phyloP scores from a whole-genome alignment of 495 filamentous ascomycete genomes.

The Penicillium macrosclerotiorum region DNA sequence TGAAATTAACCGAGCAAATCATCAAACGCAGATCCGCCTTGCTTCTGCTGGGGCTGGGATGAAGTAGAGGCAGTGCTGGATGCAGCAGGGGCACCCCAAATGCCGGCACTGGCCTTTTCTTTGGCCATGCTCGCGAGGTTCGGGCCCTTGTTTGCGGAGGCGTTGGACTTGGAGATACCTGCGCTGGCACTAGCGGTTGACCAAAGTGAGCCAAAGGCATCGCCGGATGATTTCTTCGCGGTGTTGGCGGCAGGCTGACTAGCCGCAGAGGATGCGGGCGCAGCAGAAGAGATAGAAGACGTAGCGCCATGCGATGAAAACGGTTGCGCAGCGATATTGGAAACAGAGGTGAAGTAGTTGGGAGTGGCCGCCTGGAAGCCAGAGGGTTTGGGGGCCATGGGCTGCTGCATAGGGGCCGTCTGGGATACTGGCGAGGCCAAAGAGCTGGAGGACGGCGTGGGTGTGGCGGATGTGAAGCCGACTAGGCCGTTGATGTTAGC shows the following conservation, averaged over 20 bases:
- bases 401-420: slow-evolving; percentile 45
- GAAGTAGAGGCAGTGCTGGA: slow-evolving; percentile 29
- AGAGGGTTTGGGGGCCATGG: slow-evolving; percentile 47
- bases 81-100: slow-evolving; percentile 75
- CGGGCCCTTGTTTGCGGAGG: slow-evolving; percentile 62
- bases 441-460: slow-evolving; percentile 51
- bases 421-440: slow-evolving; percentile 51
- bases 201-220: slow-evolving; percentile 89
- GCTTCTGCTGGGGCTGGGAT: slow-evolving; percentile 27
- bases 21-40: slow-evolving; percentile 54
- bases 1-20: slow-evolving; percentile 62
- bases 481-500: slow-evolving; percentile 77
- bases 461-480: slow-evolving; percentile 77
- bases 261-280: slow-evolving; percentile 31
- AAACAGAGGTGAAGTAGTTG: slow-evolving; percentile 92
- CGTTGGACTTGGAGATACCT: slow-evolving; percentile 73
- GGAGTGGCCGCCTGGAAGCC: slow-evolving; percentile 76
- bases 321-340: slow-evolving; percentile 23
- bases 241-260: slow-evolving; percentile 45
- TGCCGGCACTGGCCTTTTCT: slow-evolving; percentile 88
- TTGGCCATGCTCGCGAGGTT: slow-evolving; percentile 90
- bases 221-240: slow-evolving; percentile 59
- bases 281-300: slow-evolving; percentile 37
- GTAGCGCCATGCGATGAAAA: slow-evolving; percentile 29
- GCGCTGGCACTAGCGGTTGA: slow-evolving; percentile 69